Evolutionary conservation across 1,284 basidiomycete genomes (phyloP), one percentile per base, ranked within the genome.

Genomic region (Termitomyces sp.): DNA sequence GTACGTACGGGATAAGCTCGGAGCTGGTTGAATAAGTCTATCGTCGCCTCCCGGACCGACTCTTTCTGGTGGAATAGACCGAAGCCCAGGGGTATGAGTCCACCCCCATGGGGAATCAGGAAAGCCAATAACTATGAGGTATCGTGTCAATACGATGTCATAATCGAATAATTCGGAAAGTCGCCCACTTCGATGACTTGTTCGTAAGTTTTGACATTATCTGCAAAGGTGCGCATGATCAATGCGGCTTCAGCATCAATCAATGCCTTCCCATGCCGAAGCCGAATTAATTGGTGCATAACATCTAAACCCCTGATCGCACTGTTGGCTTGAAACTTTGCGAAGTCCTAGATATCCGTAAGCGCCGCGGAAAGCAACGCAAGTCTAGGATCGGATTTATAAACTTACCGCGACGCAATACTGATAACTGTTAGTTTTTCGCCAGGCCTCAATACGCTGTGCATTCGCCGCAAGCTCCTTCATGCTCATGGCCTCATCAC

Each of bases 1-100:
- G 40, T 46, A 76, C 84, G 62, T 67, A 94, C 94, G 13, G 89
- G 81, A 66, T 88, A 86, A 33, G 76, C 70, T 52, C 92, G 83
- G 33, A 98, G 68, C 54, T 85, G 84, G 62, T 91, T 86, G 61
- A 98, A 83, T 43, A 97, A 76, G 57, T 94, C 90, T 19, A 98
- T 81, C 0, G 90, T 88, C 15, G 83, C 75, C 31, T 92, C 86
- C 33, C 94, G 83, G 26, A 96, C 83, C 9, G 72, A 67, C 58
- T 88, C 80, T 36, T 80, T 80, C 40, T 92, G 90, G 71, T 98
- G 95, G 71, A 98, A 94, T 3, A 98, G 75, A 1, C 92, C 91
- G 68, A 95, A 92, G 21, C 88, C 88, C 26, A 99, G 73, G 10
- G 93, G 90, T 26, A 91, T 73, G 39, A 98, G 73, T 0, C 96